Base-by-base conservation (phyloP, 2,329 filamentous ascomycete genomes). In the Arthrobotrys musiformis region DNA sequence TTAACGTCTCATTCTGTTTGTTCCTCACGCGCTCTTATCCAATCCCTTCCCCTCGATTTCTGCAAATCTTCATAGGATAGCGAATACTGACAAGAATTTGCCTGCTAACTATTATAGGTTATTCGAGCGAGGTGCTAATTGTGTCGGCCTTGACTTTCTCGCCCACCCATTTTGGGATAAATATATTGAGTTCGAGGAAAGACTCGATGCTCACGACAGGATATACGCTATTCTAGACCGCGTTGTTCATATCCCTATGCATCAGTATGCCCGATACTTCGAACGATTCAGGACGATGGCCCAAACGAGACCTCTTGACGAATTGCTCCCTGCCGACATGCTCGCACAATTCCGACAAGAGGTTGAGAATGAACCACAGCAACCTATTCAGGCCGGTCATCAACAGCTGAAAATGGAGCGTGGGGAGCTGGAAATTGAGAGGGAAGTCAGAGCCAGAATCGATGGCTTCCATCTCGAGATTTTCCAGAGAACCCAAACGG, bases 141-240 rank as follows among this genome's bases (percentile, higher is more conserved):
- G 89, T 81, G 93, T 97, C 44, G 95, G 95, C 15, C 88, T 98
- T 17, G 95, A 99, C 84, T 99, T 97, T 82, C 87, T 97, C 30
- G 91, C 94, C 1, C 93, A 97, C 82, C 93, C 93, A 0, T 97
- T 99, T 85, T 99, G 95, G 95, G 95, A 99, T 84, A 98, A 97
- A 85, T 99, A 97, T 82, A 89, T 99, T 79, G 95, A 98, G 83
- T 98, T 96, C 81, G 95, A 98, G 83, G 94, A 97, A 83, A 91
- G 94, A 1, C 87, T 94, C 78, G 93, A 97, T 81, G 90, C 91
- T 0, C 89, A 91, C 13, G 92, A 96, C 79, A 93, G 90, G 81
- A 92, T 97, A 67, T 97, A 96, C 81, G 89, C 89, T 44, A 93
- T 99, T 69, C 87, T 97, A 63, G 87, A 88, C 78, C 92, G 94